Percentiles rank a stretch among this genome's conserved stretches.
These are phyloP conservation scores for Falciphora oryzae DNA, from an alignment of 2,329 filamentous ascomycete genomes.

Conservation along the genomic window DNA sequence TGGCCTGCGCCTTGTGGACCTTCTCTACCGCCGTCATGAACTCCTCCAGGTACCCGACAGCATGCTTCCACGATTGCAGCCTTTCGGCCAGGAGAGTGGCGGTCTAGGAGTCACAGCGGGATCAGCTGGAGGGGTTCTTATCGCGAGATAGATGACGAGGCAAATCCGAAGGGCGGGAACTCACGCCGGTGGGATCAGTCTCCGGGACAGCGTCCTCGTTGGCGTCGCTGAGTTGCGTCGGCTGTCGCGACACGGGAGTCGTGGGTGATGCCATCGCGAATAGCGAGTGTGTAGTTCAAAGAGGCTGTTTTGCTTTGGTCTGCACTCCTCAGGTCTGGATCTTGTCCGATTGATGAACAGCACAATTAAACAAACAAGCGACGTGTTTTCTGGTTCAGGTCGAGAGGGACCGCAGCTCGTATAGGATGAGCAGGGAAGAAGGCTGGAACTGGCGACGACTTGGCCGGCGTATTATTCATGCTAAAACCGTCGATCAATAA, in stretches of 20 bases:
- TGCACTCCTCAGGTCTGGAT: neutral
- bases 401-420: neutral
- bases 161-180: slow-evolving; percentile 19
- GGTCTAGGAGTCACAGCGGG: slow-evolving; percentile 46
- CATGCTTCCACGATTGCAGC: slow-evolving; percentile 93
- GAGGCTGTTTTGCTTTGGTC: neutral
- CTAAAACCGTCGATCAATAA: neutral
- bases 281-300: neutral
- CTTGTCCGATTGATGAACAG: neutral
- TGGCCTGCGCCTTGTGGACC: slow-evolving; percentile 75
- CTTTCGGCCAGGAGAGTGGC: slow-evolving; percentile 80
- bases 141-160: neutral
- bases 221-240: slow-evolving; percentile 31
- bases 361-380: neutral
- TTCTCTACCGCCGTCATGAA: slow-evolving; percentile 84
- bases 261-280: slow-evolving; percentile 5
- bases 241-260: slow-evolving; percentile 13
- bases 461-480: neutral
- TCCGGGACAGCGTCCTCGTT: slow-evolving; percentile 56
- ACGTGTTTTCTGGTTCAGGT: neutral
- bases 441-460: neutral
- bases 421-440: neutral
- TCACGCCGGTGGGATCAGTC: slow-evolving; percentile 51
- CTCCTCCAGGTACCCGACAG: slow-evolving; percentile 83
- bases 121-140: neutral